Evolutionary conservation across 495 filamentous ascomycete genomes (phyloP), one percentile per base, ranked within the genome.

Genomic region (Aspergillus leporis): DNA sequence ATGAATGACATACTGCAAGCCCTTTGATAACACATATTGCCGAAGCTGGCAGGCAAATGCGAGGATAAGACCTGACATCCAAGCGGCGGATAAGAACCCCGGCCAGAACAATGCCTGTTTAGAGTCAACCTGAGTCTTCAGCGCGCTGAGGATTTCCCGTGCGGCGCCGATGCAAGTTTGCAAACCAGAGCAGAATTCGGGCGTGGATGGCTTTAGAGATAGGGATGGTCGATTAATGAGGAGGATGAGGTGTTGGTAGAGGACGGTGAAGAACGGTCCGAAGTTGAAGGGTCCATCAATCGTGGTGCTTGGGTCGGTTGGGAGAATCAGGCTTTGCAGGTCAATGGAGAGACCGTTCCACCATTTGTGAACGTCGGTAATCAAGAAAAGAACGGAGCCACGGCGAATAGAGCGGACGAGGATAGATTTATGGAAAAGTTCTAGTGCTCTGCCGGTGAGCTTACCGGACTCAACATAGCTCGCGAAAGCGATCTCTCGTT

Each of bases 191-290:
- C 67, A 70, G 28, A 78, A 78, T 55, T 74, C 73, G 0, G 74
- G 66, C 4, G 69, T 70, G 12, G 64, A 64, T 0, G 72, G 68
- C 19, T 66, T 62, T 22, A 74, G 63, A 19, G 74, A 76, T 25
- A 78, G 56, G 12, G 68, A 72, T 3, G 74, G 74, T 16, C 74
- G 73, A 73, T 88, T 63, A 70, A 88, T 65, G 78, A 89, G 69
- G 83, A 92, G 75, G 74, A 93, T 66, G 68, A 86, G 76, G 77
- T 85, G 70, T 78, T 92, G 74, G 70, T 93, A 71, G 73, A 87
- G 66, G 74, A 92, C 73, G 60, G 87, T 70, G 65, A 82, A 75
- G 46, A 75, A 69, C 14, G 77, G 72, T 43, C 70, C 66, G 40
- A 78, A 74, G 52, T 76, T 68, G 62, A 72, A 74, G 0, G 72